A percentile compares a stretch with the other conserved stretches of the same genome.
phyloP scores from a whole-genome alignment of 805 yeast genomes.

The Hanseniaspora vineae region DNA sequence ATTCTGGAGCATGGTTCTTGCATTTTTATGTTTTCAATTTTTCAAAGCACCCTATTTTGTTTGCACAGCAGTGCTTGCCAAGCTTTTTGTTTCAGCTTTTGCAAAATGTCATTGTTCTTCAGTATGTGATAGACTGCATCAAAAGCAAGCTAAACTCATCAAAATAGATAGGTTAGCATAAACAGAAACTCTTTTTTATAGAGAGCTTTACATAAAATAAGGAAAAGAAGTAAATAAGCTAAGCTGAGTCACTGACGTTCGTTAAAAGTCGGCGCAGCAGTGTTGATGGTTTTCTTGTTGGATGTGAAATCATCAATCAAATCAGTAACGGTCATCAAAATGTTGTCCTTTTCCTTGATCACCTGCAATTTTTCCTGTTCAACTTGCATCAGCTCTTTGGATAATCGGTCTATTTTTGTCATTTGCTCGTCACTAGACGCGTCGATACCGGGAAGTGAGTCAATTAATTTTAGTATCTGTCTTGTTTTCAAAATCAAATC shows the following conservation, averaged over 20 bases:
- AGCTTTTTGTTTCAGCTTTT: not conserved
- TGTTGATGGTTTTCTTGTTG: not conserved
- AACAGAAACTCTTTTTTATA: not conserved
- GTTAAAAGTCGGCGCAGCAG: too few relatives aligned
- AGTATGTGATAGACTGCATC: not conserved
- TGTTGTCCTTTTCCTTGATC: slow-evolving; percentile 47
- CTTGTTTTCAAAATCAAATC: slow-evolving; percentile 78
- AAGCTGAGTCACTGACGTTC: too few relatives aligned
- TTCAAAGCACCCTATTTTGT: not conserved
- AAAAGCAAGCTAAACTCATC: not conserved
- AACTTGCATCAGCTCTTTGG: slow-evolving; percentile 44
- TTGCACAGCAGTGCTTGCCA: not conserved
- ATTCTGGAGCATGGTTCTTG: not conserved
- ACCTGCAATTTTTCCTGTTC: slow-evolving; percentile 47
- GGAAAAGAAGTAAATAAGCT: too few relatives aligned
- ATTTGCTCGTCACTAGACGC: slow-evolving; percentile 68
- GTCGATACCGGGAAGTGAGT: slow-evolving; percentile 86
- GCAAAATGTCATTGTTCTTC: not conserved
- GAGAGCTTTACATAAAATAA: not conserved
- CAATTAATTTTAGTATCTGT: slow-evolving; percentile 76
- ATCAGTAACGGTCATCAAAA: slow-evolving; percentile 49
- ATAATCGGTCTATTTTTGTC: slow-evolving; percentile 45
- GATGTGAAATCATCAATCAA: slow-evolving; percentile 38
- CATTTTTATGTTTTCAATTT: not conserved
- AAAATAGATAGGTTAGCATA: too few relatives aligned